Evolutionary conservation across 2,329 filamentous ascomycete species (phyloP).

Genomic region (Microsporum canis): DNA sequence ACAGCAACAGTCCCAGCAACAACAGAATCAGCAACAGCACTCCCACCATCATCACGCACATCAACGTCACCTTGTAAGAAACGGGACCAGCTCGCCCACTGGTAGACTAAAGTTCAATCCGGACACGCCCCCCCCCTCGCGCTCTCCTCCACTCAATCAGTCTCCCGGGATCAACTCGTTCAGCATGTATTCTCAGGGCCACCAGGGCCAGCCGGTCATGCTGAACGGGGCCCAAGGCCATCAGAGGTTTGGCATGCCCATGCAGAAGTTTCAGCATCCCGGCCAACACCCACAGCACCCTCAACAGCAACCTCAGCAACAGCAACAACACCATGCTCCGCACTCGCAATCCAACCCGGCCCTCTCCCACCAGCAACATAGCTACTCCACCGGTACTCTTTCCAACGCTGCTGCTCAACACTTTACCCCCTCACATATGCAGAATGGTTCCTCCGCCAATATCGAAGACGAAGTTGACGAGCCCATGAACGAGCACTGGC

Average conservation of each 20-base stretch:
- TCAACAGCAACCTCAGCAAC: slow-evolving; percentile 27
- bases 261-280: slow-evolving; percentile 38
- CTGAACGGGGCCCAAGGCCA: slow-evolving; percentile 40
- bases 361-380: slow-evolving; percentile 38
- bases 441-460: slow-evolving; percentile 47
- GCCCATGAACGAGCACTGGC: slow-evolving; percentile 64
- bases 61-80: slow-evolving; percentile 35
- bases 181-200: slow-evolving; percentile 39
- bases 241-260: slow-evolving; percentile 40
- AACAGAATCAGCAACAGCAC: background rate
- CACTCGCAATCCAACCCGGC: slow-evolving; percentile 34
- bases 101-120: slow-evolving; percentile 35
- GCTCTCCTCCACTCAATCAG: slow-evolving; percentile 36
- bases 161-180: slow-evolving; percentile 34
- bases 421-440: slow-evolving; percentile 47
- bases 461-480: slow-evolving; percentile 47
- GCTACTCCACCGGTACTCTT: slow-evolving; percentile 35
- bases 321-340: slow-evolving; percentile 29
- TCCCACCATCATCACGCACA: slow-evolving; percentile 31
- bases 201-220: slow-evolving; percentile 40
- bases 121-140: slow-evolving; percentile 39
- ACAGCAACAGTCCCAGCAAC: slow-evolving; percentile 24
- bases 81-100: slow-evolving; percentile 37
- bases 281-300: slow-evolving; percentile 35
- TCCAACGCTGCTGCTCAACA: slow-evolving; percentile 40